Percentiles rank a stretch among this genome's conserved stretches.
phyloP scores from a whole-genome alignment of 108 stramenopile genomes.

The Asterionellopsis glacialis region DNA sequence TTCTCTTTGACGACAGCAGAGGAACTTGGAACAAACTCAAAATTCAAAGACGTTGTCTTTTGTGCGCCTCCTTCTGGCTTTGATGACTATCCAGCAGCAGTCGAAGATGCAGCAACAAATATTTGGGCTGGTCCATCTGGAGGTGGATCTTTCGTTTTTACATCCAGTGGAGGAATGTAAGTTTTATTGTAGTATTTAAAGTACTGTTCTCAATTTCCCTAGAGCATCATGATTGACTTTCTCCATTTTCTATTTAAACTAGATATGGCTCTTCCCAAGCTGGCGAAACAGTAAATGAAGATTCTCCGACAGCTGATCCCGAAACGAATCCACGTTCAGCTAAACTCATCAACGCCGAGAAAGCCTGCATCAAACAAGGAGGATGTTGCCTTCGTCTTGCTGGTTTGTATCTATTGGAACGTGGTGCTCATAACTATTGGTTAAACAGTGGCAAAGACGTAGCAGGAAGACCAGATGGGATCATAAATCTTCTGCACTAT shows the following conservation, averaged over 20 bases:
- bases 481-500: constrained; percentile 85
- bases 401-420: constrained; percentile 72
- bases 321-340: constrained; percentile 46
- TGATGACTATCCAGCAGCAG: constrained; percentile 71
- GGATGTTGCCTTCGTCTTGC: constrained; percentile 70
- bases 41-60: constrained; percentile 78
- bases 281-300: constrained; percentile 58
- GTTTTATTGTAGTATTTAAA: constrained; percentile 9
- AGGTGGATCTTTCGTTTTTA: constrained; percentile 78
- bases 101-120: constrained; percentile 36
- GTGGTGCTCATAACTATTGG: constrained; percentile 89
- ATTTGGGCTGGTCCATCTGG: constrained; percentile 40
- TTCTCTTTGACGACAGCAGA: constrained; percentile 49
- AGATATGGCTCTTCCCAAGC: constrained; percentile 15
- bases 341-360: constrained; percentile 67
- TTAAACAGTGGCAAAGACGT: constrained; percentile 50
- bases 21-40: constrained; percentile 14
- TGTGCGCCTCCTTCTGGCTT: constrained; percentile 89
- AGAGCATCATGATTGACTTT: constrained; percentile 1
- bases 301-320: constrained; percentile 32
- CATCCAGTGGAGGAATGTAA: constrained; percentile 79
- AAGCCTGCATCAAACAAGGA: constrained; percentile 32
- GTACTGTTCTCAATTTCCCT: neutral
- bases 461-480: constrained; percentile 67
- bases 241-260: neutral